Conservation (phyloP, 2,329 filamentous ascomycete genomes). For the Colletotrichum tanaceti region DNA sequence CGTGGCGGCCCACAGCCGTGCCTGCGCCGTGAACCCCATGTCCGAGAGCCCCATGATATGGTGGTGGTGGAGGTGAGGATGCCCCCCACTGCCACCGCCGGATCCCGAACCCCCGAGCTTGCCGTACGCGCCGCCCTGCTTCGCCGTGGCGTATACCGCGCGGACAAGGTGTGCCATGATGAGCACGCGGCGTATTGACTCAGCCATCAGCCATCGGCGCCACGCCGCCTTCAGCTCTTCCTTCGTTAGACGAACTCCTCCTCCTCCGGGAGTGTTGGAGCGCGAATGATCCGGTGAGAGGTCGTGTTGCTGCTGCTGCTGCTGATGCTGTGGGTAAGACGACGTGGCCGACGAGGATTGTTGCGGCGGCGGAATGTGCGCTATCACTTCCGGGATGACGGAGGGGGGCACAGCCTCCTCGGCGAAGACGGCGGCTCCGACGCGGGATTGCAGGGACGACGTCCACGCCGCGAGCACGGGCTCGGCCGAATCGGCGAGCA, state of each 20-base stretch:
- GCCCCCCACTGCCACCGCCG: slow-evolving; percentile 11
- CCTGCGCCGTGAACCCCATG: slow-evolving; percentile 41
- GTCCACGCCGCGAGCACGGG: slow-evolving; percentile 41
- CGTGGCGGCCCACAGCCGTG: slow-evolving; percentile 40
- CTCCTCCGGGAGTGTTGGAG: slow-evolving; percentile 28
- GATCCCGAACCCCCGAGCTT: slow-evolving; percentile 15
- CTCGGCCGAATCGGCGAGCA: slow-evolving; percentile 42
- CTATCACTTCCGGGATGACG: slow-evolving; percentile 14
- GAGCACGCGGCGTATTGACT: slow-evolving; percentile 40
- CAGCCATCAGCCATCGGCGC: slow-evolving; percentile 41
- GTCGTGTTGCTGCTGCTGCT: slow-evolving; percentile 29
- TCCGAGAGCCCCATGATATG: slow-evolving; percentile 29
- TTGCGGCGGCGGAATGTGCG: slow-evolving; percentile 14
- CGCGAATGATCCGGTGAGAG: slow-evolving; percentile 31
- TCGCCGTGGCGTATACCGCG: slow-evolving; percentile 39
- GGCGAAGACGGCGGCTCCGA: slow-evolving; percentile 34
- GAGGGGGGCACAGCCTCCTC: slow-evolving; percentile 28
- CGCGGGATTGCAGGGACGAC: slow-evolving; percentile 37
- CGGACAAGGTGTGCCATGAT: slow-evolving; percentile 39
- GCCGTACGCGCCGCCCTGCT: slow-evolving; percentile 31
- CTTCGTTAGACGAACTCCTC: slow-evolving; percentile 6
- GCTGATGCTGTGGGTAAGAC: slow-evolving; percentile 30
- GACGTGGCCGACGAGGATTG: slow-evolving; percentile 26
- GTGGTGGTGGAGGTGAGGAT: slow-evolving; percentile 14
- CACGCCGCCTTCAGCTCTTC: slow-evolving; percentile 40